Base-by-base conservation (phyloP, 106 monocot species). In the Acorus calamus region DNA sequence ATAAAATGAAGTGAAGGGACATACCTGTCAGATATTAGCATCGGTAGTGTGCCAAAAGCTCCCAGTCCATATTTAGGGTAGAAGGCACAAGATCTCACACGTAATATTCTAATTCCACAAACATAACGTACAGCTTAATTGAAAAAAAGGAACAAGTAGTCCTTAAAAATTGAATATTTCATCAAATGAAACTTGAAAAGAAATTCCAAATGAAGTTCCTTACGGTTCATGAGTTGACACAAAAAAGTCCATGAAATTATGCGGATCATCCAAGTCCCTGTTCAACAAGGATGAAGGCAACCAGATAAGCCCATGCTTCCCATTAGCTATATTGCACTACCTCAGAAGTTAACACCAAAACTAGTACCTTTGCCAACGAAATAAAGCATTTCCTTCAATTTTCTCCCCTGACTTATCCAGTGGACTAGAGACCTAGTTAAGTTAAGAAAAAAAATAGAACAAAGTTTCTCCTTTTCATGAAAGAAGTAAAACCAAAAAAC, bases 251-350 rank as follows among this genome's bases (percentile, higher is more conserved):
- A 87, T 69, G 73, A 96, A 96, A 49, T 81, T 90, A 78, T 96
- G 77, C n/a, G 94, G 94, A 74, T 96, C 84, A 83, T 96, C 78
- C 69, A 96, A 69, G 62, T 90, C 84, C 82, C 94, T 96, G 48
- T 28, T 28, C 28, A 28, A 14, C 4, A 70, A 11, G 71, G 67
- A 45, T 9, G 14, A 52, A 62, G 67, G 2, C 4, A 44, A 11
- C 6, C 56, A 4, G 3, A 9, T 10, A 65, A 44, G 10, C n/a
- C 7, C 41, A 53, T 5, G 5, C 46, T n/a, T 42, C 8, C 49
- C 8, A 13, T 64, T 52, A 3, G 11, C 42, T 64, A 47, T 46
- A 43, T 12, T 41, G 4, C 28, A 28, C 28, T 28, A 28, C 28
- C 28, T 28, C 28, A 28, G 28, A 28, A 28, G 28, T 1, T 28